These are phyloP conservation scores for Cucurbita maxima DNA, from an alignment of 306 rosid species.

Conservation along the genomic window DNA sequence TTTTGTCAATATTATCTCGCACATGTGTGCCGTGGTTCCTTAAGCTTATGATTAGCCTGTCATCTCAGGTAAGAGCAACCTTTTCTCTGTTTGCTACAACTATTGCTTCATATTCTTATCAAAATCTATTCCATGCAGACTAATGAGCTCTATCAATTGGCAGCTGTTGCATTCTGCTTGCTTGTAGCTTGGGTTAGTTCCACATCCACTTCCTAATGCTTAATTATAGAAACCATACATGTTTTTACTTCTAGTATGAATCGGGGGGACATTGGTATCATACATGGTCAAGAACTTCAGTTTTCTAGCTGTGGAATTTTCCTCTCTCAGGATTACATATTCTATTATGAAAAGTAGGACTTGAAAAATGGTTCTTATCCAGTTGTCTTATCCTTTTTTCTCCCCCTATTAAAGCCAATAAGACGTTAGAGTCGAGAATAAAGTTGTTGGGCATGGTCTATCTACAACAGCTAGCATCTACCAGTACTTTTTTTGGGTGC, in stretches of 20 bases:
- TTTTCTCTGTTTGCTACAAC: slow-evolving; percentile 11
- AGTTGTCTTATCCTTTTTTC: background rate
- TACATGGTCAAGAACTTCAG: background rate
- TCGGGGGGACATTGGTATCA: background rate
- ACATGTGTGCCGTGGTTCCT: slow-evolving; percentile 89
- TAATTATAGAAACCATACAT: background rate
- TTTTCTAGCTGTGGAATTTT: background rate
- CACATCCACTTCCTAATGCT: slow-evolving; percentile 16
- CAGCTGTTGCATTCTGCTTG: slow-evolving; percentile 95
- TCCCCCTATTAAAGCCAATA: background rate
- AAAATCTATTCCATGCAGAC: slow-evolving; percentile 43
- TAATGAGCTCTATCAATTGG: slow-evolving; percentile 90
- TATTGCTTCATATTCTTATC: slow-evolving; percentile 2
- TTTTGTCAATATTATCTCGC: slow-evolving; percentile 59
- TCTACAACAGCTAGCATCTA: background rate
- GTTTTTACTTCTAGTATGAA: background rate
- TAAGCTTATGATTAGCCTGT: slow-evolving; percentile 88
- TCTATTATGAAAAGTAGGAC: background rate
- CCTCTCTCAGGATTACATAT: background rate
- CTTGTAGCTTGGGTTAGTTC: slow-evolving; percentile 87
- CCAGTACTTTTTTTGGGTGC: slow-evolving; percentile 6
- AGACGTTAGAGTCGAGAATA: background rate
- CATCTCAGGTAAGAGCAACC: slow-evolving; percentile 57
- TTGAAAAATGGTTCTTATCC: background rate
- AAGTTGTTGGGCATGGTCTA: background rate